Conservation (phyloP, 2,329 filamentous ascomycete genomes). For the Arthrobotrys pseudoclavata region DNA sequence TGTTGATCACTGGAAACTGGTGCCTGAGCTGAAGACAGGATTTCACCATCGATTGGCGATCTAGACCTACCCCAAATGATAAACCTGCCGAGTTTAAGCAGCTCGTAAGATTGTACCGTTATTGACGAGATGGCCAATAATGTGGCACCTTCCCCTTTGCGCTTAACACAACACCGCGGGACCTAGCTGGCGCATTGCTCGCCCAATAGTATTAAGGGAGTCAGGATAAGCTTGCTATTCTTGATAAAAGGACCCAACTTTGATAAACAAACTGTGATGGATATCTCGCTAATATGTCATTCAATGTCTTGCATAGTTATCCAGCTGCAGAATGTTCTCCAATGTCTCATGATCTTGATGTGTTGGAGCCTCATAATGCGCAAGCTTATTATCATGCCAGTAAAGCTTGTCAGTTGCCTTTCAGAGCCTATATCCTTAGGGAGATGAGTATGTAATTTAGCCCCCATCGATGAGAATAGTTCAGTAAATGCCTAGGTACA, state of each 20-base stretch:
- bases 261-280: neutral
- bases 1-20: constrained; percentile 7
- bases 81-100: constrained; percentile 41
- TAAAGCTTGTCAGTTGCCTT: no score
- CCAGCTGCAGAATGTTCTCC: neutral
- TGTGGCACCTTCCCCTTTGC: constrained; percentile 44
- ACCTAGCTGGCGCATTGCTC: constrained; percentile 13
- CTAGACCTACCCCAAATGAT: constrained; percentile 46
- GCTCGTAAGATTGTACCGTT: constrained; percentile 32
- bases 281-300: neutral
- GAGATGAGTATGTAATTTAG: no score
- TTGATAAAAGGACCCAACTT: constrained; percentile 1
- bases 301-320: neutral
- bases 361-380: no score
- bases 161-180: constrained; percentile 3
- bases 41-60: constrained; percentile 10
- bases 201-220: constrained; percentile 1
- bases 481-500: no score
- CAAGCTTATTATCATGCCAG: no score
- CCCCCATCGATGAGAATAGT: no score
- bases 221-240: constrained; percentile 6
- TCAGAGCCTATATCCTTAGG: no score
- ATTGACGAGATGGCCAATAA: constrained; percentile 19
- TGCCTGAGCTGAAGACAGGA: constrained; percentile 38
- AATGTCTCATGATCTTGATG: neutral